Conservation (phyloP, 2,329 filamentous ascomycete species). For the Fusarium lyarnte region DNA sequence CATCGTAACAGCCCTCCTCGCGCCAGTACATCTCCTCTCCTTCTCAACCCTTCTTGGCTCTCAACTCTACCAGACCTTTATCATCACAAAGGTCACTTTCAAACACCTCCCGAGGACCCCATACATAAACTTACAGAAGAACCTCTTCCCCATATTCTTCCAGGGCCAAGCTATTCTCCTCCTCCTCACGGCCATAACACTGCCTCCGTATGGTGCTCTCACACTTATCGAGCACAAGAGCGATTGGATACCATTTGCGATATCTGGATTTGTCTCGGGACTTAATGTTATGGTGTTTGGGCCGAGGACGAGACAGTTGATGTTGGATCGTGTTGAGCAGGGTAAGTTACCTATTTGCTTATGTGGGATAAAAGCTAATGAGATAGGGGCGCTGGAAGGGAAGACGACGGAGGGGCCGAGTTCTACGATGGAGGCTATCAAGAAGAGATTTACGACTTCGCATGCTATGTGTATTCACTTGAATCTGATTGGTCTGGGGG, state of each 20-base stretch:
- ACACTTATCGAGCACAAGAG: slow-evolving; percentile 43
- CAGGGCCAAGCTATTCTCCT: slow-evolving; percentile 48
- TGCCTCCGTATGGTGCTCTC: slow-evolving; percentile 46
- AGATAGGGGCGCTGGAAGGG: slow-evolving; percentile 19
- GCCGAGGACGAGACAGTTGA: slow-evolving; percentile 46
- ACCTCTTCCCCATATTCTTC: slow-evolving; percentile 55
- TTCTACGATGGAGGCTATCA: slow-evolving; percentile 31
- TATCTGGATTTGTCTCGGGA: slow-evolving; percentile 45
- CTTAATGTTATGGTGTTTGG: slow-evolving; percentile 52
- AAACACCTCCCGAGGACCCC: slow-evolving; percentile 47
- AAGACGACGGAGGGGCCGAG: slow-evolving; percentile 19
- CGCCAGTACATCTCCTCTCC: slow-evolving; percentile 50
- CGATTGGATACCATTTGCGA: slow-evolving; percentile 49
- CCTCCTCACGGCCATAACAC: slow-evolving; percentile 47
- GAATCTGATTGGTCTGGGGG: slow-evolving; percentile 50
- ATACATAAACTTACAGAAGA: slow-evolving; percentile 52
- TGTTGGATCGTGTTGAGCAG: slow-evolving; percentile 42
- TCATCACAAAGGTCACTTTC: slow-evolving; percentile 50
- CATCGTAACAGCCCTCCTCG: slow-evolving; percentile 36
- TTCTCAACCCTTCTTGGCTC: slow-evolving; percentile 54
- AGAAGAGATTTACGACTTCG: slow-evolving; percentile 46
- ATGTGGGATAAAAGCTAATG: neutral
- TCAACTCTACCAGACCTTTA: slow-evolving; percentile 53
- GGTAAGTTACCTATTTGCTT: slow-evolving; percentile 7
- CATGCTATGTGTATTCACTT: slow-evolving; percentile 57